Conservation (phyloP, 140 eudicot genomes). For the Flaveria floridana region DNA sequence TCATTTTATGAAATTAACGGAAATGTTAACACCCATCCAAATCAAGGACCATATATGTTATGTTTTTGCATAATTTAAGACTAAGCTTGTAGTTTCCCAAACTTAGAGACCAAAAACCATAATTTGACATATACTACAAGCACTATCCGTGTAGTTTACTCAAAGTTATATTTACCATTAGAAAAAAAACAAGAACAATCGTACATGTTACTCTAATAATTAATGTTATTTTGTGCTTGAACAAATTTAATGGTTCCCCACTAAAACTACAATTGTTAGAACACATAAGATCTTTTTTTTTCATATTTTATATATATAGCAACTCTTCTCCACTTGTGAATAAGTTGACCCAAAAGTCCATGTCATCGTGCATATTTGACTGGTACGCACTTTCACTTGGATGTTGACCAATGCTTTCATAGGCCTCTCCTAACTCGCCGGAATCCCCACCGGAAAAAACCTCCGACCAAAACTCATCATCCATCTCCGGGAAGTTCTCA, state of each 20-base stretch:
- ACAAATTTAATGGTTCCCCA: constrained; percentile 9
- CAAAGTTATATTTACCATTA: too few species aligned
- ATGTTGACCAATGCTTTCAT: constrained; percentile 35
- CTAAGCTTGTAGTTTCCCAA: too few species aligned
- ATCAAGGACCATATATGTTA: too few species aligned
- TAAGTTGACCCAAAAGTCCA: constrained; percentile 60
- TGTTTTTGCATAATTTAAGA: too few species aligned
- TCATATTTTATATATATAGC: constrained; percentile 24
- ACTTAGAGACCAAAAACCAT: too few species aligned
- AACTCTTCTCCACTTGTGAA: constrained; percentile 42
- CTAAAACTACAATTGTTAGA: constrained; percentile 30
- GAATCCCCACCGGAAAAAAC: constrained; percentile 39
- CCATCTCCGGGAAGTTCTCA: constrained; percentile 40
- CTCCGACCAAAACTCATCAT: constrained; percentile 64
- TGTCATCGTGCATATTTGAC: constrained; percentile 40
- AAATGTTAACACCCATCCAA: too few species aligned
- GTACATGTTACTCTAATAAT: too few species aligned
- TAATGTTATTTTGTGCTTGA: neutral
- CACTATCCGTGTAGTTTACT: too few species aligned
- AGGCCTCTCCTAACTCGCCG: constrained; percentile 19
- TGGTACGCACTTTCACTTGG: constrained; percentile 36
- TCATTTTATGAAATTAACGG: too few species aligned
- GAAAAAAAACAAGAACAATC: too few species aligned
- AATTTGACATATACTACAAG: too few species aligned
- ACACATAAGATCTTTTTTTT: neutral